phyloP scores from a whole-genome alignment of 306 rosid species.

The Mucuna pruriens region DNA sequence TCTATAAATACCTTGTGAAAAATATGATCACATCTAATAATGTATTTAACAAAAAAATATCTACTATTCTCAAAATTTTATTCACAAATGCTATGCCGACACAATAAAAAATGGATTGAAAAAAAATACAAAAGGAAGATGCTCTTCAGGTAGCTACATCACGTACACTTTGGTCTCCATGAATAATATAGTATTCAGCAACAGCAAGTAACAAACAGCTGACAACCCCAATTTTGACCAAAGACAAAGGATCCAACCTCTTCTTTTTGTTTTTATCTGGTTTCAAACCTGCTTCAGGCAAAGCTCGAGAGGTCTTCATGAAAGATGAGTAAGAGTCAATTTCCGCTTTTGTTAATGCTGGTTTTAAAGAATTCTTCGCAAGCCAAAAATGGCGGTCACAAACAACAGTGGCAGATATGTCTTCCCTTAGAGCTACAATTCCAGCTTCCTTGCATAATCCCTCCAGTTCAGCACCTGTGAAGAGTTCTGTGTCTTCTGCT shows the following conservation, averaged over 20 bases:
- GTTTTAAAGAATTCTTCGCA: constrained; percentile 67
- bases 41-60: neutral
- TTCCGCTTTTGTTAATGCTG: constrained; percentile 62
- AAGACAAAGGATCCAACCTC: constrained; percentile 23
- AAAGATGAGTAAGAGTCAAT: constrained; percentile 62
- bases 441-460: constrained; percentile 91
- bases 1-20: neutral
- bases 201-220: constrained; percentile 48
- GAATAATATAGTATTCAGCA: constrained; percentile 45
- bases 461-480: constrained; percentile 93
- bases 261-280: neutral
- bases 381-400: constrained; percentile 68
- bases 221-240: constrained; percentile 46
- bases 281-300: constrained; percentile 44
- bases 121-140: neutral
- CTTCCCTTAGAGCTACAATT: constrained; percentile 80
- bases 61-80: neutral
- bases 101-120: constrained; percentile 1
- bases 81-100: neutral
- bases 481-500: constrained; percentile 78
- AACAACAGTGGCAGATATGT: constrained; percentile 66
- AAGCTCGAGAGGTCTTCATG: constrained; percentile 52
- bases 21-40: neutral
- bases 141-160: constrained; percentile 47
- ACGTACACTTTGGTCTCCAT: constrained; percentile 38